Evolutionary conservation across 2,329 filamentous ascomycete genomes (phyloP), one percentile per base, ranked within the genome.

Genomic region (Pseudomassariella vexata): DNA sequence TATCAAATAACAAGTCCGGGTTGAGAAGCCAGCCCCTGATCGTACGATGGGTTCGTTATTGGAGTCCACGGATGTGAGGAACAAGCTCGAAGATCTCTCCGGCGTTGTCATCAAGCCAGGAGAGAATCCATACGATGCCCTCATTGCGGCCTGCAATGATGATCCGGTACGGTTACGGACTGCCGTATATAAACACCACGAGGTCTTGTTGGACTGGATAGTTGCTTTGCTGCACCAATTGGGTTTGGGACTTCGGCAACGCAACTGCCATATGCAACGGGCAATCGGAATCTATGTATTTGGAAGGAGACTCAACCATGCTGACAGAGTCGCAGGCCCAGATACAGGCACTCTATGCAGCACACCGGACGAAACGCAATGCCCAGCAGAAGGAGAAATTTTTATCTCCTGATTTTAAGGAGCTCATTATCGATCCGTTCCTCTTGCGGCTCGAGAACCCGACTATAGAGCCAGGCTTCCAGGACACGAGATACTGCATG

Each of bases 401-500:
- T 37, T 69, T 94, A 4, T 69, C 79, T 2, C 40, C 68, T 0
- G 69, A 75, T 19, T 94, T 90, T 45, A 52, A 66, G 2, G 82
- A 82, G 36, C 73, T 94, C 47, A 75, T 76, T 29, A 70, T 90
- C 31, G 90, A 96, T 50, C 76, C 80, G 2, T 79, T 86, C 34
- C 70, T 95, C 1, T 63, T 79, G 30, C 79, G 80, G 34, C 62
- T 95, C 19, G 73, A 82, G 44, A 69, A 80, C 25, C 72, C 73
- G 1, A 58, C 69, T 1, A 60, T 81, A 21, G 71, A 85, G 41
- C 80, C 79, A 1, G 76, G 75, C 1, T 94, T 83, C 52, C 56
- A 67, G 31, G 90, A 96, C 53, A 73, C 76, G 24, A 70, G 90
- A 24, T 72, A 95, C 49, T 94, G 89, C 52, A 67, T 95, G 9